These are phyloP conservation scores for Pittosporum tobira DNA, from an alignment of 129 eudicot genomes.

Conservation along the genomic window DNA sequence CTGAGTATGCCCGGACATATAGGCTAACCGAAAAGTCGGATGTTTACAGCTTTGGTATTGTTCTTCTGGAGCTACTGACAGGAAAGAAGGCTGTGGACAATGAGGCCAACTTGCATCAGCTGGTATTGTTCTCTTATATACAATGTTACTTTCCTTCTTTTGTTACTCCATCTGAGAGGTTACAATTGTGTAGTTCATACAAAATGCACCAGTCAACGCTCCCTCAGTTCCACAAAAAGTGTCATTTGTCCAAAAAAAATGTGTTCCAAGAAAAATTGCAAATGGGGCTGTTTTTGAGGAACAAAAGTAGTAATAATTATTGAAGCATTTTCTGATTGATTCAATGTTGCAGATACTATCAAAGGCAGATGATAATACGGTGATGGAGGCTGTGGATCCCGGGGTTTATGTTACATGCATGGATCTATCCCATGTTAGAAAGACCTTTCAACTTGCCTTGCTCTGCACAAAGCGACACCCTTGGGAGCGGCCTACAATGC, in stretches of 20 bases:
- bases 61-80: constrained; percentile 71
- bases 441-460: constrained; percentile 70
- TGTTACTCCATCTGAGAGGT: background rate
- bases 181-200: no score
- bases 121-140: constrained; percentile 30
- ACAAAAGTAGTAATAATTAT: no score
- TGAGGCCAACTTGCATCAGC: constrained; percentile 72
- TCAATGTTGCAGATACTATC: constrained; percentile 41
- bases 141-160: no score
- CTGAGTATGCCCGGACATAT: constrained; percentile 85
- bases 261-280: no score
- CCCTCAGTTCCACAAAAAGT: no score
- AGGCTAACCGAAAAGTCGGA: constrained; percentile 80
- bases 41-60: constrained; percentile 86
- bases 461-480: constrained; percentile 70
- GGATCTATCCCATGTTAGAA: constrained; percentile 45
- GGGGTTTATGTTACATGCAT: constrained; percentile 74
- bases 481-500: constrained; percentile 81
- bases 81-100: constrained; percentile 86
- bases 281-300: no score
- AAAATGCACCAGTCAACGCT: no score
- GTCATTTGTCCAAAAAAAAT: no score
- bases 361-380: constrained; percentile 62
- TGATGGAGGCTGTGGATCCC: constrained; percentile 82
- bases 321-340: background rate